A percentile compares a stretch with the other conserved stretches of the same genome.
phyloP scores from a whole-genome alignment of 768 basidiomycete genomes.

The Suillus fuscotomentosus region DNA sequence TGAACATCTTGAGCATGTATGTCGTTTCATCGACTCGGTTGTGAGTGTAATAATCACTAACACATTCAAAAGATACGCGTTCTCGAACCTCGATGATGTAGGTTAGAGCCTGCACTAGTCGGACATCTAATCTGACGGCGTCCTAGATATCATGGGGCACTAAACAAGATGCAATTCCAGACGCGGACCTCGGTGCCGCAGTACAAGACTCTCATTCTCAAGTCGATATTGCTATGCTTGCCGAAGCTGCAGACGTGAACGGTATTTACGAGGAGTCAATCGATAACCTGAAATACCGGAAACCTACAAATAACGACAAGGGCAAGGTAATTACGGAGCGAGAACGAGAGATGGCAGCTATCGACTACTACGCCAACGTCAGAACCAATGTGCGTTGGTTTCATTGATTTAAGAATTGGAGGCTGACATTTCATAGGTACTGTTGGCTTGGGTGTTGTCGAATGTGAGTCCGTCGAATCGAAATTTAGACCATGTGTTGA shows the following conservation, averaged over 20 bases:
- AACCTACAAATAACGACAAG: conserved; percentile 36
- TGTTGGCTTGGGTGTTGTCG: conserved; percentile 81
- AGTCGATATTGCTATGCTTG: conserved; percentile 85
- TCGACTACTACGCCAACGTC: conserved; percentile 87
- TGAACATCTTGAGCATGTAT: conserved; percentile 76
- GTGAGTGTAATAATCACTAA: conserved; percentile 24
- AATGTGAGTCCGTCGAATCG: conserved; percentile 51
- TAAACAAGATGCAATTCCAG: conserved; percentile 77
- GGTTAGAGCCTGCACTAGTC: conserved; percentile 11
- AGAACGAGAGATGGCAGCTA: conserved; percentile 72
- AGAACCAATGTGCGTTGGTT: conserved; percentile 64
- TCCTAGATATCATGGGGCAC: conserved; percentile 89
- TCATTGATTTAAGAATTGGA: neutral
- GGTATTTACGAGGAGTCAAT: conserved; percentile 83
- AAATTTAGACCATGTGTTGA: neutral
- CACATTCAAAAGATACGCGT: conserved; percentile 63
- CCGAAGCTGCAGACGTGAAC: conserved; percentile 80
- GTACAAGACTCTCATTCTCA: conserved; percentile 77
- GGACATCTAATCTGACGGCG: conserved; percentile 1
- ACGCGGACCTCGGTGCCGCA: conserved; percentile 81
- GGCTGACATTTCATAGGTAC: conserved; percentile 38
- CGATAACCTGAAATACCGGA: conserved; percentile 62
- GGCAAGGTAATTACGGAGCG: conserved; percentile 37
- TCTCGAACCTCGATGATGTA: conserved; percentile 84
- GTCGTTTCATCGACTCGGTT: conserved; percentile 21